Base-by-base conservation (phyloP, 2,329 filamentous ascomycete species). In the Furcasterigmium sp. region DNA sequence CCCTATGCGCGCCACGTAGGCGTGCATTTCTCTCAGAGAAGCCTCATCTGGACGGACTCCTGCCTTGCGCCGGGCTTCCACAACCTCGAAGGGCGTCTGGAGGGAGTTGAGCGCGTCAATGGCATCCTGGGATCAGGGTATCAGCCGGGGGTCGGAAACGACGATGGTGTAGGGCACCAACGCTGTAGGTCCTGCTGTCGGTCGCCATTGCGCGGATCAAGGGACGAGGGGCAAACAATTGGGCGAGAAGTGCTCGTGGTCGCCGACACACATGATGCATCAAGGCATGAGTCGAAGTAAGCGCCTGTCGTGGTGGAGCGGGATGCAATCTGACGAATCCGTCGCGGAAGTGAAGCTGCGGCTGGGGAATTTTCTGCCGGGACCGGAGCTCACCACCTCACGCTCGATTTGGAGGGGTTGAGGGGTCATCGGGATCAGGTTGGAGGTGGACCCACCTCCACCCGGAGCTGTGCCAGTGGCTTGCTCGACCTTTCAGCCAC, bases 81-180 rank as follows among this genome's bases (percentile, higher is more conserved):
- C 78, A 41, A 89, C 77, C 39, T 85, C 79, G 59, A 85, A 91
- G 41, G 95, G 94, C 34, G 87, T 89, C 64, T 98, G 93, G 40
- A 97, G 80, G 36, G 87, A 85, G 64, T 97, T 97, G 58, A 97
- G 78, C 30, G 86, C 81, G 53, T 82, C 73, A 50, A 97, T 82
- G 38, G 91, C 93, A 61, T 93, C 89, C 89, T 95, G 52, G 4
- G n/a, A 28, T 28, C 13, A 29, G n/a, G 14, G 28, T 6, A 1
- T 23, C 34, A 37, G 37, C 36, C 10, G 10, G 13, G 18, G 20
- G 20, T 15, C 36, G 25, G 10, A 20, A 25, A 32, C 20, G 25
- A 17, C 10, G 11, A 9, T n/a, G n/a, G n/a, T n/a, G 20, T 13
- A 28, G 3, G 29, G 20, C 14, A 21, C 48, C 41, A 26, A 49